These are phyloP conservation scores for Wickerhamomyces ciferrii DNA, from an alignment of 805 yeast genomes.

Conservation along the genomic window DNA sequence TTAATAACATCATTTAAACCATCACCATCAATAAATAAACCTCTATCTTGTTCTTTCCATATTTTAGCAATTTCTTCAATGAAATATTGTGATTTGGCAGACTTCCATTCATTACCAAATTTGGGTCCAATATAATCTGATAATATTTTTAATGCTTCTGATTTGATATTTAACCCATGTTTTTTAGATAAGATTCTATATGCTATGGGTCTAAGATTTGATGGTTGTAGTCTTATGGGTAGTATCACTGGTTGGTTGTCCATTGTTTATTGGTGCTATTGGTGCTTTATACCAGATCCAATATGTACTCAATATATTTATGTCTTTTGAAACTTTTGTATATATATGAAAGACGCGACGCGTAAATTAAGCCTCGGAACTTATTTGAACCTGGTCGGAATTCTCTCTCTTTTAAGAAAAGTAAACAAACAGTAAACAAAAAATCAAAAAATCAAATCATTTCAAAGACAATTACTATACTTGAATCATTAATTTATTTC, in stretches of 20 bases:
- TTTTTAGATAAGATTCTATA: constrained; percentile 87
- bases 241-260: constrained; percentile 39
- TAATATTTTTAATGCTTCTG: constrained; percentile 70
- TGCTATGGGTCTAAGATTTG: constrained; percentile 85
- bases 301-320: too few species aligned
- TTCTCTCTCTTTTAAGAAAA: background rate
- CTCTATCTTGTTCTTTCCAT: constrained; percentile 90
- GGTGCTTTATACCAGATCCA: too few species aligned
- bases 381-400: background rate
- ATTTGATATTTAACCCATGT: constrained; percentile 84
- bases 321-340: background rate
- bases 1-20: constrained; percentile 59
- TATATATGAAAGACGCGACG: constrained; percentile 1
- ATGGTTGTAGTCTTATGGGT: constrained; percentile 75
- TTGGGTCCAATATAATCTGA: constrained; percentile 71
- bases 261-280: background rate
- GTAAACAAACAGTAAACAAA: background rate
- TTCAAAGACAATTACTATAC: too few species aligned
- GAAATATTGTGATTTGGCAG: constrained; percentile 52
- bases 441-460: too few species aligned
- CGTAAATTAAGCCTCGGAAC: background rate
- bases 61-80: constrained; percentile 72
- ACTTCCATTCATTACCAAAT: constrained; percentile 86
- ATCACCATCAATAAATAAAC: constrained; percentile 76
- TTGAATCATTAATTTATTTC: too few species aligned